These are phyloP conservation scores for Puccinia hordei DNA, from an alignment of 1,284 basidiomycete species.

Conservation along the genomic window DNA sequence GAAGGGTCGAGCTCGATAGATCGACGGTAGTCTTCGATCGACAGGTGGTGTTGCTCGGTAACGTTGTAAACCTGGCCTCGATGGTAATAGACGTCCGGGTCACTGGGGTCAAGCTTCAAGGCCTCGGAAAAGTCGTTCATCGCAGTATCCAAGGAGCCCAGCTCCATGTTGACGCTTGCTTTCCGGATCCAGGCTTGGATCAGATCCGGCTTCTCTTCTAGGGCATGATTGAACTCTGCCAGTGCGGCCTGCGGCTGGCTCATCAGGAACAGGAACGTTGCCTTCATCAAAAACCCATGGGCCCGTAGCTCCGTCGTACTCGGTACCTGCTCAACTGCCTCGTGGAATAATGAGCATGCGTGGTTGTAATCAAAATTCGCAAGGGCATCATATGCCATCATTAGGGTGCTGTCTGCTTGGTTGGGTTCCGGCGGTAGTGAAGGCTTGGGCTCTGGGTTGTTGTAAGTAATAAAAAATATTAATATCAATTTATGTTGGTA, in stretches of 20 bases:
- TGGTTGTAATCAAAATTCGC: conserved; percentile 84
- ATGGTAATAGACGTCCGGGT: conserved; percentile 98
- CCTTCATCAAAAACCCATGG: conserved; percentile 87
- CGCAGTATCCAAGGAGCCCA: conserved; percentile 69
- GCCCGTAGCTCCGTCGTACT: conserved; percentile 70
- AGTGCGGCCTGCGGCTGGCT: conserved; percentile 76
- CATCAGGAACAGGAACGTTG: conserved; percentile 68
- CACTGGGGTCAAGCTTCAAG: conserved; percentile 75
- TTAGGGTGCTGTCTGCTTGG: conserved; percentile 79
- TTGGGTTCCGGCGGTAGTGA: conserved; percentile 74
- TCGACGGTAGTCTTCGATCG: conserved; percentile 86
- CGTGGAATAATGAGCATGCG: conserved; percentile 76
- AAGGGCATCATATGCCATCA: conserved; percentile 79
- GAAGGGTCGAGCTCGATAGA: conserved; percentile 78
- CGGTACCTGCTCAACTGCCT: conserved; percentile 83
- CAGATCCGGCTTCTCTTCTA: conserved; percentile 72
- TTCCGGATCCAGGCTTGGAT: conserved; percentile 96
- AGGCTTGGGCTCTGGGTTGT: conserved; percentile 68
- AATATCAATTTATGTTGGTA: not conserved
- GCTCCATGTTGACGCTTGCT: conserved; percentile 96
- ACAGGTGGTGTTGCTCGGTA: conserved; percentile 82
- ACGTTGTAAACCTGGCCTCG: conserved; percentile 98
- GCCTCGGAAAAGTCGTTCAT: conserved; percentile 91
- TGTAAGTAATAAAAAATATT: not conserved
- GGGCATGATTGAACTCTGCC: conserved; percentile 76